Evolutionary conservation across 345 rosid species (phyloP), one percentile per base, ranked within the genome.

Genomic region (Bruguiera parviflora): DNA sequence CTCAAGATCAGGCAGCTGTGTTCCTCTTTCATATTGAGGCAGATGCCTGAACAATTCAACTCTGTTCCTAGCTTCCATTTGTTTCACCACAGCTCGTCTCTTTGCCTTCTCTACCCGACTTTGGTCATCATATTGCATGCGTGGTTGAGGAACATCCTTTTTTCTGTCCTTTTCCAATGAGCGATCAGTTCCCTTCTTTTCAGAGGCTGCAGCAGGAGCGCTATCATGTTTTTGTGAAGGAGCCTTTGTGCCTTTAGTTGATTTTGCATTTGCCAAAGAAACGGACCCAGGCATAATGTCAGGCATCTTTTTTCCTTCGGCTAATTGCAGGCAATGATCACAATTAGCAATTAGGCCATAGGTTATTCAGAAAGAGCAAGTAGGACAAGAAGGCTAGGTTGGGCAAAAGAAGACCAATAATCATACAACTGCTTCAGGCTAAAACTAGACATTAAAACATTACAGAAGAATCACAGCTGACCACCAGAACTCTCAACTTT

Each of bases 41-140:
- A 95, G 84, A 85, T 95, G 99, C 86, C 97, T 84, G 75, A 95
- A 95, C 63, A 95, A 80, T 74, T 95, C 97, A 68, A 95, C 99
- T 71, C 93, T 86, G 53, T 88, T 92, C 76, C 86, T 86, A 32
- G 84, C 97, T 84, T 92, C 97, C 0, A 90, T 95, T 73, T 86
- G 96, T 69, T 90, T 90, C 5, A 92, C 96, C 66, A 95, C 92
- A 19, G 96, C 87, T 28, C 91, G 91, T 80, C 84, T 87, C 78
- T 95, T 95, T 8, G 97, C 96, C 83, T 92, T 95, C 47, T 89
- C 96, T 55, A 94, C 98, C 63, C 97, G 83, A 70, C 90, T 91
- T 68, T 71, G 80, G 66, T 93, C 98, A 82, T 93, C 97, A 63
- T 90, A 90, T 47, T 93, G 98, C 97, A 93, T 85, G 19, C 97